A percentile compares a stretch with the other conserved stretches of the same genome.
phyloP scores from a whole-genome alignment of 2,329 filamentous ascomycete genomes.

The Nemania sp. region DNA sequence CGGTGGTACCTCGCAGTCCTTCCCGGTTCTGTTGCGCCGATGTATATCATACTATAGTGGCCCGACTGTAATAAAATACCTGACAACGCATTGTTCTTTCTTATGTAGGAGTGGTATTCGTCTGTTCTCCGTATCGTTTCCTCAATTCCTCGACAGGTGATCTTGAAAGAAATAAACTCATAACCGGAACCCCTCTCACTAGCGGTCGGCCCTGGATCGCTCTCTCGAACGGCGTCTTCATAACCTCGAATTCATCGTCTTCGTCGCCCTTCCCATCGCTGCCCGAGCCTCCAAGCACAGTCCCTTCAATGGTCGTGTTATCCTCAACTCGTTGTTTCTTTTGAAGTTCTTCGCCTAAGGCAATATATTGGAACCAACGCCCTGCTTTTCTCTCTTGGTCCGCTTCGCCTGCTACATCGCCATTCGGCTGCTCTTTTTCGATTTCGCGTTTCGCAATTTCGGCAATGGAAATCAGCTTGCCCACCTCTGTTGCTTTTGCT shows the following conservation, averaged over 20 bases:
- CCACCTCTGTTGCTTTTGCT: constrained; percentile 63
- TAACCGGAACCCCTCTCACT: constrained; percentile 61
- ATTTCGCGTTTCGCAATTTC: constrained; percentile 74
- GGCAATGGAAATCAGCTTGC: constrained; percentile 75
- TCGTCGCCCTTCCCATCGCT: constrained; percentile 51
- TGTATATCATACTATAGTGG: not conserved
- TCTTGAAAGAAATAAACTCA: constrained; percentile 71
- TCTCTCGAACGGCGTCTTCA: constrained; percentile 67
- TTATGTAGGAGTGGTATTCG: constrained; percentile 50
- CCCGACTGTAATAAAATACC: not conserved
- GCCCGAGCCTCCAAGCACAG: constrained; percentile 52
- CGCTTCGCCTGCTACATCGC: not conserved
- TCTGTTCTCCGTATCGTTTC: constrained; percentile 60
- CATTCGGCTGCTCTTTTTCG: constrained; percentile 49
- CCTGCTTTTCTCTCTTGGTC: constrained; percentile 14
- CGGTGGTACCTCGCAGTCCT: not conserved
- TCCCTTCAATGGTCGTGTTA: constrained; percentile 57
- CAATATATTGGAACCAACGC: constrained; percentile 68
- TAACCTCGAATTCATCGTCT: constrained; percentile 66
- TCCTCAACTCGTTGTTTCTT: constrained; percentile 47
- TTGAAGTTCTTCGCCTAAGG: constrained; percentile 61
- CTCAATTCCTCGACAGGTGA: constrained; percentile 67
- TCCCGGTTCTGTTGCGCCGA: not conserved
- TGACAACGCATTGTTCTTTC: not conserved
- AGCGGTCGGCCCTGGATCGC: constrained; percentile 62